Percentiles rank a stretch among this genome's conserved stretches.
Evolutionary conservation across 31 red algal genomes (phyloP).

Genomic region (Odonthalia washingtoniensis): DNA sequence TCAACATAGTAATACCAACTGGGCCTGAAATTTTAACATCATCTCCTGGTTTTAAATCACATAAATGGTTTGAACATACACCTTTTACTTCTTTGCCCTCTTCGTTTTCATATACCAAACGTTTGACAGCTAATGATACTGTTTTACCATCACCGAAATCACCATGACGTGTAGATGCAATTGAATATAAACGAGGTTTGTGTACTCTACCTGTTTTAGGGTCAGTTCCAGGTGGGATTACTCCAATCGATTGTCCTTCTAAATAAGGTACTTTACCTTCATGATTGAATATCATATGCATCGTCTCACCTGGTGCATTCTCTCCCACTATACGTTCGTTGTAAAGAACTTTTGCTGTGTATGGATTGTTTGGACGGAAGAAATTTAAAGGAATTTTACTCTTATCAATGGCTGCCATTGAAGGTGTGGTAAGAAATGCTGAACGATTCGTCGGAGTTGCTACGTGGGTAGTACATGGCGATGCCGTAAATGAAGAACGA

Average conservation of each 20-base stretch:
- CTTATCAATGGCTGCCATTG: constrained; percentile 70
- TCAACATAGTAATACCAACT: constrained; percentile 93
- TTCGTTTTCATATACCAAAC: constrained; percentile 86
- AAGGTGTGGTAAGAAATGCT: constrained; percentile 29
- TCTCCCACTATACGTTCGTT: constrained; percentile 91
- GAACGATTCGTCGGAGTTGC: constrained; percentile 21
- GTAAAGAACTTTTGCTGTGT: constrained; percentile 80
- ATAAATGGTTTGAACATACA: constrained; percentile 96
- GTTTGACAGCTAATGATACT: constrained; percentile 90
- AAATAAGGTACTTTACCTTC: constrained; percentile 92
- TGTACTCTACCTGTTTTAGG: constrained; percentile 85
- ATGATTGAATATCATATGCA: constrained; percentile 91
- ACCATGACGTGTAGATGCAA: constrained; percentile 90
- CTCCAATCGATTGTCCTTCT: constrained; percentile 97
- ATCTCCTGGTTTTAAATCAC: constrained; percentile 91
- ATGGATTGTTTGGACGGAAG: constrained; percentile 86
- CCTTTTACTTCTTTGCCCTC: constrained; percentile 93
- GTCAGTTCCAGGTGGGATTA: constrained; percentile 89
- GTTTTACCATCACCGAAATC: constrained; percentile 96
- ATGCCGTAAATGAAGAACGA: constrained; percentile 47
- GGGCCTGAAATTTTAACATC: constrained; percentile 91
- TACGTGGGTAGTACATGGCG: constrained; percentile 20
- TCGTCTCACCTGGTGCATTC: constrained; percentile 94
- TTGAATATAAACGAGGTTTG: constrained; percentile 94
- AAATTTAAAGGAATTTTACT: constrained; percentile 88